Conservation (phyloP, 345 rosid genomes). For the Schrenkiella parvula region DNA sequence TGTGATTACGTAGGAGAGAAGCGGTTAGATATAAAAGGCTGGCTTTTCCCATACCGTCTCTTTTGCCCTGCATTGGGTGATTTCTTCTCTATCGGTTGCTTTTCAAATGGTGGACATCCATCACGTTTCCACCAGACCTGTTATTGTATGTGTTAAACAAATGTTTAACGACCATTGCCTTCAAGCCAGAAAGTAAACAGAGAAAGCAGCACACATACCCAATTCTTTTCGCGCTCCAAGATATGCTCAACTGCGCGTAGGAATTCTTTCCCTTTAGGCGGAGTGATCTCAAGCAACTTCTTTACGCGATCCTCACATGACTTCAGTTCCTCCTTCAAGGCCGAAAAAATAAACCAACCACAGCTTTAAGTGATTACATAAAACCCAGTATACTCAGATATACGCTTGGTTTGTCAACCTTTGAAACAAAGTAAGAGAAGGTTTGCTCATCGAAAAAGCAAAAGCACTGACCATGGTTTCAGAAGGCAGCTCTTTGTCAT, state of each 20-base stretch:
- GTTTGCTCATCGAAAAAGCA: conserved; percentile 10
- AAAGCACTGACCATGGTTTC: conserved; percentile 84
- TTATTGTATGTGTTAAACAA: conserved; percentile 14
- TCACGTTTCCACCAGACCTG: conserved; percentile 99
- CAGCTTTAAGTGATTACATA: neutral
- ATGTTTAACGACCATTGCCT: neutral
- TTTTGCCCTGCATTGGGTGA: conserved; percentile 54
- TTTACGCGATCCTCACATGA: conserved; percentile 85
- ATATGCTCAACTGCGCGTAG: conserved; percentile 81
- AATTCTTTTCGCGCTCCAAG: conserved; percentile 90
- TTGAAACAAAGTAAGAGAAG: conserved; percentile 11
- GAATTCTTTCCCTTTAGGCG: conserved; percentile 88
- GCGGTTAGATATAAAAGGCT: neutral
- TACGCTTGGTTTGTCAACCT: neutral
- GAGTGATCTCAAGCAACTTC: conserved; percentile 85
- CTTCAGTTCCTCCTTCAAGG: conserved; percentile 87
- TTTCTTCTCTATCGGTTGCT: conserved; percentile 72
- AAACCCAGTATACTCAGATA: neutral
- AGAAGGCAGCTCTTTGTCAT: conserved; percentile 85
- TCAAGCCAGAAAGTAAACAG: conserved; percentile 12
- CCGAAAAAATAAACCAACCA: conserved; percentile 3
- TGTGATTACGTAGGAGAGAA: neutral
- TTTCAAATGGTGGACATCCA: conserved; percentile 96
- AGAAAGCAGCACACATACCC: conserved; percentile 50
- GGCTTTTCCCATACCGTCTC: conserved; percentile 54